Evolutionary conservation across 163 green algal genomes (phyloP).

Genomic region (Chlorella variabilis): DNA sequence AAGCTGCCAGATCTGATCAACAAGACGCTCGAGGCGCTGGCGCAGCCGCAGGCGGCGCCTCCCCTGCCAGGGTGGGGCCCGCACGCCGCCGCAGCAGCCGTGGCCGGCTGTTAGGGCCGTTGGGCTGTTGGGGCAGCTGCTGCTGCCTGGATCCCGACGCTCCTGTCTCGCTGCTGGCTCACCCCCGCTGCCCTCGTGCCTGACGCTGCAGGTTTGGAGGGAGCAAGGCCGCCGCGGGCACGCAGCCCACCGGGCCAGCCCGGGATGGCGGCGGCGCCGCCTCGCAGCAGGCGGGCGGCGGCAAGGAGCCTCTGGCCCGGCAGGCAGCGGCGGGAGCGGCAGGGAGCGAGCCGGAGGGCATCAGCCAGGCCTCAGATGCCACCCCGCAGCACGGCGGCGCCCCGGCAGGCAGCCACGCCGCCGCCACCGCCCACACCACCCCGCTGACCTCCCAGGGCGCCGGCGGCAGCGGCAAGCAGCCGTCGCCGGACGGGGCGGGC

Average conservation of each 20-base stretch:
- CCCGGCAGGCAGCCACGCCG: background rate
- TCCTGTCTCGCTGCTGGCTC: background rate
- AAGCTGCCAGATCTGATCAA: background rate
- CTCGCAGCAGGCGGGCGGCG: background rate
- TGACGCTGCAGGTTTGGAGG: background rate
- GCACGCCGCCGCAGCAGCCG: background rate
- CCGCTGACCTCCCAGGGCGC: background rate
- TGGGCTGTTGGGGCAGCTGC: no score
- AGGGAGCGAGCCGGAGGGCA: no score
- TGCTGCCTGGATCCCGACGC: background rate
- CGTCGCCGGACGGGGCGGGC: no score
- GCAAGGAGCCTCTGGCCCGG: background rate
- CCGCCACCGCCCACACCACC: conserved; percentile 6
- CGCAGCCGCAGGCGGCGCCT: background rate
- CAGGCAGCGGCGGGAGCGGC: background rate
- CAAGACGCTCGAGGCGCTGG: background rate
- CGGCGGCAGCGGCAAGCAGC: background rate
- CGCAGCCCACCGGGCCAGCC: background rate
- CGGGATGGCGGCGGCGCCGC: background rate
- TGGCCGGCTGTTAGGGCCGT: no score
- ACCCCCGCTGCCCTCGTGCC: background rate
- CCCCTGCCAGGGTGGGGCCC: background rate
- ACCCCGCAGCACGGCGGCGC: background rate
- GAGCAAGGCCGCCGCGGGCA: background rate
- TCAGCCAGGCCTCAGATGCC: background rate